Evolutionary conservation across 1,284 basidiomycete genomes (phyloP), one percentile per base, ranked within the genome.

Genomic region (Sphagnurus paluster): DNA sequence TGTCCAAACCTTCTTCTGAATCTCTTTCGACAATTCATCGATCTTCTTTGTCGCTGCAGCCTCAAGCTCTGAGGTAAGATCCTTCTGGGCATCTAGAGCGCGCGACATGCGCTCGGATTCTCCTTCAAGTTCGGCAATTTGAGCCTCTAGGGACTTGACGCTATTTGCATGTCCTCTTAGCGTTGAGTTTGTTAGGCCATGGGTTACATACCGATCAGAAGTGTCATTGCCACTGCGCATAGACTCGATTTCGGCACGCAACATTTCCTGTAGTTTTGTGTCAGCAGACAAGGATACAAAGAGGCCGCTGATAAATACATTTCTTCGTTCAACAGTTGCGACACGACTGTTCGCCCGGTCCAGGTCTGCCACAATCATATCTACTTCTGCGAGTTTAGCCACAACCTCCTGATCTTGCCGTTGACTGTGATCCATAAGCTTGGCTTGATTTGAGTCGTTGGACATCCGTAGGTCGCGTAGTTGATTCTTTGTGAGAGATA

Each of bases 371-470:
- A 90, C 87, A 51, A 97, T 82, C 80, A 97, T 88, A 57, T 98
- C 95, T 45, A 95, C 77, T 63, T 97, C 93, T 0, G 89, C 86
- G 21, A 96, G 77, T 55, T 93, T 90, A 1, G 91, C 81, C 2
- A 93, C 76, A 8, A 92, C 87, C 63, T 96, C 94, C 61, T 95
- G 90, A 59, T 96, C 92, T 93, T 94, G 90, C 28, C 90, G 79
- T 62, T 93, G 87, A 48, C 82, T 88, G 35, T 93, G 93, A 56
- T 95, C 87, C 42, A 98, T 72, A 7, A 98, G 77, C 64, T 89
- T 93, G 4, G 94, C 93, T 59, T 97, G 92, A 40, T 88, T 93
- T 9, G 83, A 86, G 59, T 98, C 95, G 62, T 97, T 92, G 1
- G 90, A 94, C 38, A 83, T 81, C 42, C 93, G 88, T 26, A 99